Percentiles rank a stretch among this genome's conserved stretches.
Evolutionary conservation across 805 yeast species (phyloP).

Genomic region (Wickerhamomyces bovis): DNA sequence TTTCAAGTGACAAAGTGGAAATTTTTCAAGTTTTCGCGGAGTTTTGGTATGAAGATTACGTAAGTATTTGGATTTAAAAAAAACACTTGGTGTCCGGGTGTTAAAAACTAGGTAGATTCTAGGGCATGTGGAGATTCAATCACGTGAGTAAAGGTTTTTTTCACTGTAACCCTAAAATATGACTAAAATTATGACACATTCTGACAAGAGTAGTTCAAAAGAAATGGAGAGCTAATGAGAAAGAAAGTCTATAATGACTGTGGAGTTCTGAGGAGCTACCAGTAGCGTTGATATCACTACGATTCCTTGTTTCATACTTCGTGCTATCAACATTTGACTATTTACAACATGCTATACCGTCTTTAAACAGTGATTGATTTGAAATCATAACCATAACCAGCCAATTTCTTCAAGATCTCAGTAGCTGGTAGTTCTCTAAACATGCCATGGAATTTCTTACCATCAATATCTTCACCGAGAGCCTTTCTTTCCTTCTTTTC

Average conservation of each 20-base stretch:
- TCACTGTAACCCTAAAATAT: neutral
- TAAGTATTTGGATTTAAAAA: too few species aligned
- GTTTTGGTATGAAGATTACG: neutral
- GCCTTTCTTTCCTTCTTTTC: slow-evolving; percentile 39
- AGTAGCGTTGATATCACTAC: too few species aligned
- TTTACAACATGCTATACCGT: slow-evolving; percentile 2
- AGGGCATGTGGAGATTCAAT: too few species aligned
- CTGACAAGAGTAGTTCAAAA: neutral
- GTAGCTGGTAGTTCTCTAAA: slow-evolving; percentile 38
- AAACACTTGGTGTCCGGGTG: neutral
- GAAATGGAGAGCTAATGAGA: too few species aligned
- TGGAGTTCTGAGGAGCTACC: too few species aligned
- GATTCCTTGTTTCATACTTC: neutral
- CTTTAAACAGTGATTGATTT: slow-evolving; percentile 19
- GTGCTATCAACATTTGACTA: slow-evolving; percentile 5
- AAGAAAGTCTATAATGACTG: too few species aligned
- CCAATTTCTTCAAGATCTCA: slow-evolving; percentile 46
- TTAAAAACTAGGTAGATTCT: too few species aligned
- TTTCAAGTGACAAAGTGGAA: neutral
- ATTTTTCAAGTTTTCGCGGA: neutral
- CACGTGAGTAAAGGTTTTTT: neutral
- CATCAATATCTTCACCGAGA: slow-evolving; percentile 38
- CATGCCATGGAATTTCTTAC: slow-evolving; percentile 37
- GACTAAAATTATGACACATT: neutral
- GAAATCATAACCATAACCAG: slow-evolving; percentile 30